Percentiles rank a stretch among this genome's conserved stretches.
Evolutionary conservation across 768 basidiomycete species (phyloP).

Genomic region (Mycena crocata): DNA sequence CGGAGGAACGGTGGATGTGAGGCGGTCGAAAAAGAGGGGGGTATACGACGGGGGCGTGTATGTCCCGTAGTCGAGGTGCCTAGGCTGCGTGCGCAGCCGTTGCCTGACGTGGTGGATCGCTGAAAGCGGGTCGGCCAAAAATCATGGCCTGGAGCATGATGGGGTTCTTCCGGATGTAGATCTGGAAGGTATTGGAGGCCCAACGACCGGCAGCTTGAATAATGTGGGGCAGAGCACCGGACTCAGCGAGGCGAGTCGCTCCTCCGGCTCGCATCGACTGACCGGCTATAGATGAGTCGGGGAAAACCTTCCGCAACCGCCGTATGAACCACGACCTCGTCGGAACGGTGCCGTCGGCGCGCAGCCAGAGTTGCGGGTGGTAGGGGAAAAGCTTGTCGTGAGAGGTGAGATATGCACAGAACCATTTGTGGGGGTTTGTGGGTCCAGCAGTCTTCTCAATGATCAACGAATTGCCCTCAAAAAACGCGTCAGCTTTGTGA

Average conservation of each 20-base stretch:
- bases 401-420: slow-evolving; percentile 37
- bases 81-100: no score
- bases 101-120: neutral
- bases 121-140: slow-evolving; percentile 5
- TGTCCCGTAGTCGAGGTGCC: no score
- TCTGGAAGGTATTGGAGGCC: slow-evolving; percentile 48
- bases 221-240: slow-evolving; percentile 39
- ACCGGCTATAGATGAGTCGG: slow-evolving; percentile 38
- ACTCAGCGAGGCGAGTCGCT: slow-evolving; percentile 50
- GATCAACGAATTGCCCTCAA: slow-evolving; percentile 41
- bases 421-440: slow-evolving; percentile 29
- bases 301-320: slow-evolving; percentile 41
- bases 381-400: slow-evolving; percentile 41
- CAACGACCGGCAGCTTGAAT: slow-evolving; percentile 55
- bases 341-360: slow-evolving; percentile 43
- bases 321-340: slow-evolving; percentile 48
- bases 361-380: slow-evolving; percentile 49
- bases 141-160: slow-evolving; percentile 42
- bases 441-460: slow-evolving; percentile 7
- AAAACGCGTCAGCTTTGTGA: slow-evolving; percentile 53
- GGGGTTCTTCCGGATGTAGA: slow-evolving; percentile 56
- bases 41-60: no score
- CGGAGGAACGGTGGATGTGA: neutral
- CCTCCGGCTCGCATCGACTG: slow-evolving; percentile 56
- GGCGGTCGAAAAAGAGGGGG: neutral